phyloP scores from a whole-genome alignment of 257 asterid species.

The Paraleonurus japonicus region DNA sequence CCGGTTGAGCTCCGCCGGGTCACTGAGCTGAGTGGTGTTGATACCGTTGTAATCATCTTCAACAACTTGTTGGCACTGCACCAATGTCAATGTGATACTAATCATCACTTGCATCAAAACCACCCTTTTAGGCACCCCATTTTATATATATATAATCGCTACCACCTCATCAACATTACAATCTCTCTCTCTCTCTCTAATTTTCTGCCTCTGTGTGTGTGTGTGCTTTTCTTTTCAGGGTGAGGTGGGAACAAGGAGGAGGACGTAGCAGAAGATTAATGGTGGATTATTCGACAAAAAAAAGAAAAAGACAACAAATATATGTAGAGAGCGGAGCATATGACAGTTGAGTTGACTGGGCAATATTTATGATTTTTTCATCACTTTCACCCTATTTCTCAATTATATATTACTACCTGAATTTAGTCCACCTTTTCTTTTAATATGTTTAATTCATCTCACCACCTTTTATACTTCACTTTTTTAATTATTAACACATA shows the following conservation, averaged over 20 bases:
- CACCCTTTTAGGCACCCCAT: conserved; percentile 20
- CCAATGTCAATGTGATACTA: conserved; percentile 27
- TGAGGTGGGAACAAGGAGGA: background rate
- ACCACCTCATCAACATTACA: too few relatives aligned
- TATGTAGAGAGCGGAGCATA: too few relatives aligned
- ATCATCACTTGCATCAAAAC: conserved; percentile 23
- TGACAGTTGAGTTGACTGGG: background rate
- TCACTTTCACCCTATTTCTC: background rate
- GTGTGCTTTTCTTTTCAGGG: too few relatives aligned
- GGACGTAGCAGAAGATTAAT: background rate
- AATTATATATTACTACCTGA: too few relatives aligned
- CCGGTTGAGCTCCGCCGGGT: conserved; percentile 33
- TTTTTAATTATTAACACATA: too few relatives aligned
- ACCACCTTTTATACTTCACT: too few relatives aligned
- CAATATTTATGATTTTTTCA: background rate
- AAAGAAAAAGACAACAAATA: background rate
- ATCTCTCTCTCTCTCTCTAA: background rate
- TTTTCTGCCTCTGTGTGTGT: background rate
- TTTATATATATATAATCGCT: too few relatives aligned
- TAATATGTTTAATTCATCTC: too few relatives aligned
- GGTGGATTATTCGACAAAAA: background rate
- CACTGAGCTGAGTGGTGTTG: conserved; percentile 33
- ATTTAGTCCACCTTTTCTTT: too few relatives aligned
- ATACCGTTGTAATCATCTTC: conserved; percentile 25
- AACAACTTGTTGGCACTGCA: conserved; percentile 41